A percentile compares a stretch with the other conserved stretches of the same genome.
These are phyloP conservation scores for Akanthomyces uredinophilus DNA, from an alignment of 2,329 filamentous ascomycete genomes.

Conservation along the genomic window DNA sequence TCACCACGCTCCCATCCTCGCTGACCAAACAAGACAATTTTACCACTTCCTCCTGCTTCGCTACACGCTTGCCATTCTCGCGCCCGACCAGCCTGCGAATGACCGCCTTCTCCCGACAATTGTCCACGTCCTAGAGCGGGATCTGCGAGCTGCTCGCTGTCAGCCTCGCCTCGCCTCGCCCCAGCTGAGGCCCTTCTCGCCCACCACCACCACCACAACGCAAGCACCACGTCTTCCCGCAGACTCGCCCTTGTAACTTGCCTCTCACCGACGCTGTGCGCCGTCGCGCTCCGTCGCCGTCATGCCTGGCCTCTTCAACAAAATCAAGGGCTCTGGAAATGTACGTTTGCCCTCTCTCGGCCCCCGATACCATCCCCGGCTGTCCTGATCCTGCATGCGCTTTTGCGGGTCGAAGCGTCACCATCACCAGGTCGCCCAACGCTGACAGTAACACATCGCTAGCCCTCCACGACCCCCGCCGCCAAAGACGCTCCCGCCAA, in stretches of 20 bases:
- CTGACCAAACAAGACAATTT: background rate
- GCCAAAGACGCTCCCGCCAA: constrained; percentile 43
- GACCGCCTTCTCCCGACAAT: background rate
- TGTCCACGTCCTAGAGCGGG: background rate
- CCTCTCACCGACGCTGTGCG: constrained; percentile 21
- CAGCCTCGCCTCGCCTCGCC: constrained; percentile 12
- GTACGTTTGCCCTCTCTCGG: constrained; percentile 38
- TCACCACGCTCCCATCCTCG: background rate
- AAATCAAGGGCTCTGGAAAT: constrained; percentile 50
- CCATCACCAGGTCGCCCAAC: constrained; percentile 14
- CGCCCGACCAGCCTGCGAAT: constrained; percentile 6
- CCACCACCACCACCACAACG: constrained; percentile 5
- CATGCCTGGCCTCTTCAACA: constrained; percentile 57
- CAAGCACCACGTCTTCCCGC: constrained; percentile 6
- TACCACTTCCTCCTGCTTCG: background rate
- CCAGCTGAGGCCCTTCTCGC: constrained; percentile 4
- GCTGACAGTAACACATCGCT: constrained; percentile 29
- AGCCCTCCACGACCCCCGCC: constrained; percentile 40
- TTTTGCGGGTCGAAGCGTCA: constrained; percentile 10
- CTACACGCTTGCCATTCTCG: background rate
- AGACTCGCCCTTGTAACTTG: background rate
- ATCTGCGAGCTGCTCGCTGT: constrained; percentile 4
- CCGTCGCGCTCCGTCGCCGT: constrained; percentile 17
- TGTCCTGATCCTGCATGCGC: constrained; percentile 22
- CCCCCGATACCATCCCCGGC: background rate